phyloP scores from a whole-genome alignment of 1,284 basidiomycete species.

The Irpex lacteus region DNA sequence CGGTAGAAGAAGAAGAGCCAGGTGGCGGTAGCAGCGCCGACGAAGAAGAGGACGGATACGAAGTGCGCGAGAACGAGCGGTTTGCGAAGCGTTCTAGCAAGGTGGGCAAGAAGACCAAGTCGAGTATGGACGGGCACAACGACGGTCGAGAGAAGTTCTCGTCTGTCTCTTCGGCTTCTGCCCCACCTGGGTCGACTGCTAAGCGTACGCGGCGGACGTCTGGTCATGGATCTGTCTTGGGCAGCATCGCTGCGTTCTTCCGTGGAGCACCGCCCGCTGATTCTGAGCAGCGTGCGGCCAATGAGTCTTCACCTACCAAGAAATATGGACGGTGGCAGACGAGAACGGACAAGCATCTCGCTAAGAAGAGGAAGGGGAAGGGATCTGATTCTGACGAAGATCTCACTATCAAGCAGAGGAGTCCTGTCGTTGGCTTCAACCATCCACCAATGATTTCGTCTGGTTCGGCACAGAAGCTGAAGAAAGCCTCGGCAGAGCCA shows the following conservation, averaged over 20 bases:
- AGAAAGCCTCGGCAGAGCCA: slow-evolving; percentile 15
- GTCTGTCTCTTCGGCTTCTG: background rate
- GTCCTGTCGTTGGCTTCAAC: background rate
- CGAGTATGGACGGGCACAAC: background rate
- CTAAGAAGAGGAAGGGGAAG: slow-evolving; percentile 24
- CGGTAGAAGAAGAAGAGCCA: slow-evolving; percentile 32
- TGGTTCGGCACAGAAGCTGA: slow-evolving; percentile 17
- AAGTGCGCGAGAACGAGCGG: slow-evolving; percentile 59
- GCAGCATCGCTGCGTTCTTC: slow-evolving; percentile 28
- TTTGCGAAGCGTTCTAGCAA: slow-evolving; percentile 30
- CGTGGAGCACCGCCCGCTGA: slow-evolving; percentile 16
- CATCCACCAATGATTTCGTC: background rate
- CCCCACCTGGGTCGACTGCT: slow-evolving; percentile 13
- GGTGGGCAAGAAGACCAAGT: slow-evolving; percentile 3
- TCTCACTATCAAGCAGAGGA: background rate
- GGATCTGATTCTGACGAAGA: slow-evolving; percentile 33
- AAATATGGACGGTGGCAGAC: slow-evolving; percentile 37
- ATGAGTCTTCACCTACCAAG: slow-evolving; percentile 6
- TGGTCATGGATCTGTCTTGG: slow-evolving; percentile 17
- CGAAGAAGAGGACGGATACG: slow-evolving; percentile 32
- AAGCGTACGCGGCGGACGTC: slow-evolving; percentile 20
- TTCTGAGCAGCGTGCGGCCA: slow-evolving; percentile 12
- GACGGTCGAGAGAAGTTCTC: background rate
- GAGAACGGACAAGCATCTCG: slow-evolving; percentile 47
- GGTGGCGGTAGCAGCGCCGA: slow-evolving; percentile 31